These are phyloP conservation scores for Aspergillus fischeri DNA, from an alignment of 2,329 filamentous ascomycete genomes.

Conservation along the genomic window DNA sequence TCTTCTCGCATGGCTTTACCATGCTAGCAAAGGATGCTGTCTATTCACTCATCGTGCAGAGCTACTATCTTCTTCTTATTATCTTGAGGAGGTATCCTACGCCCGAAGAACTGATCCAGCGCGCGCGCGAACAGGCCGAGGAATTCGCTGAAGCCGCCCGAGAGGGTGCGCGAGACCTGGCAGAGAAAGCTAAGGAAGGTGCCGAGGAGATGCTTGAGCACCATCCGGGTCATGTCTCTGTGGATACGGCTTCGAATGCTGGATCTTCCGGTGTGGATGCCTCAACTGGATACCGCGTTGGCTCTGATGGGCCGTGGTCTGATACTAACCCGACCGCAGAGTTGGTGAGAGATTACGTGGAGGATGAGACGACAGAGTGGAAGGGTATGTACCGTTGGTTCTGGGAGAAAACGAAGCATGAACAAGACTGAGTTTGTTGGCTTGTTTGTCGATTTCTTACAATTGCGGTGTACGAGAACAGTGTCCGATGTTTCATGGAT, in stretches of 20 bases:
- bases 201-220: slow-evolving; percentile 22
- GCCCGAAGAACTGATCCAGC: slow-evolving; percentile 38
- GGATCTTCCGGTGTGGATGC: slow-evolving; percentile 4
- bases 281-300: slow-evolving; percentile 3
- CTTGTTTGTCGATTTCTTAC: neutral
- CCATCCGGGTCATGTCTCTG: slow-evolving; percentile 19
- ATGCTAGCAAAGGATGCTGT: slow-evolving; percentile 82
- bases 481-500: neutral
- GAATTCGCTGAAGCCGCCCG: slow-evolving; percentile 40
- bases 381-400: slow-evolving; percentile 41
- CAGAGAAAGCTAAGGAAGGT: slow-evolving; percentile 25
- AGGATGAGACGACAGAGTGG: slow-evolving; percentile 40
- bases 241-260: slow-evolving; percentile 29
- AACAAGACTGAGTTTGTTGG: slow-evolving; percentile 6
- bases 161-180: slow-evolving; percentile 35
- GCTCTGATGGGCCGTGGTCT: slow-evolving; percentile 10
- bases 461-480: neutral
- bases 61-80: slow-evolving; percentile 65
- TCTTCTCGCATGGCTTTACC: slow-evolving; percentile 79
- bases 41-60: slow-evolving; percentile 65
- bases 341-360: slow-evolving; percentile 44
- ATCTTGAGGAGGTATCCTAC: slow-evolving; percentile 42
- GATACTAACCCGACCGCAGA: slow-evolving; percentile 42
- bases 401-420: slow-evolving; percentile 30
- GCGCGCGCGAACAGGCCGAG: slow-evolving; percentile 37